Percentiles rank a stretch among this genome's conserved stretches.
These are phyloP conservation scores for Ambrosia hybrid DNA, from an alignment of 140 eudicot genomes.

Conservation along the genomic window DNA sequence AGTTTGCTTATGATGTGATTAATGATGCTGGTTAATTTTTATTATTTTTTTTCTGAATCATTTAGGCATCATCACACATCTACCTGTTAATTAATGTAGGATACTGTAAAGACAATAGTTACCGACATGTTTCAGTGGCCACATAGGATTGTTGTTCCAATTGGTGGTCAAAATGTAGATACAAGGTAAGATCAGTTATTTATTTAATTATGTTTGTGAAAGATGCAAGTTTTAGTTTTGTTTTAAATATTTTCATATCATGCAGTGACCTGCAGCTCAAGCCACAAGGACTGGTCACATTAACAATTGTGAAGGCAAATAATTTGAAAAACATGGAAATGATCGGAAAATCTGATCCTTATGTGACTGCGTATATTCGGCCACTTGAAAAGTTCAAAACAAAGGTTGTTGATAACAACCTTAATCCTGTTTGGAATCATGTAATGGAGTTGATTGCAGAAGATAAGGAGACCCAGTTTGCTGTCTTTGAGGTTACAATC, in stretches of 20 bases:
- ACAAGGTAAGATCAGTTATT: conserved; percentile 49
- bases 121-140: conserved; percentile 98
- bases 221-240: background rate
- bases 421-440: conserved; percentile 91
- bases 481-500: conserved; percentile 66
- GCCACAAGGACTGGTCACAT: conserved; percentile 80
- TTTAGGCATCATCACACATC: conserved; percentile 3
- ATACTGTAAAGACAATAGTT: conserved; percentile 82
- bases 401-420: conserved; percentile 76
- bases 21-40: too few species aligned
- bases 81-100: conserved; percentile 41
- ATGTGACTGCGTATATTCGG: conserved; percentile 66
- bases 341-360: conserved; percentile 98
- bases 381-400: conserved; percentile 92
- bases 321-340: conserved; percentile 87
- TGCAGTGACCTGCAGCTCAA: conserved; percentile 96
- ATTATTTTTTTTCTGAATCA: background rate
- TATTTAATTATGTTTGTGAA: background rate
- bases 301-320: conserved; percentile 78
- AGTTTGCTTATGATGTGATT: conserved; percentile 33
- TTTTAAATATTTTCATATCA: background rate
- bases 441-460: conserved; percentile 77
- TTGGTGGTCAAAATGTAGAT: conserved; percentile 80
- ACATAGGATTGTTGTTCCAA: conserved; percentile 96
- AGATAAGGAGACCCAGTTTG: conserved; percentile 89